Conservation (phyloP, 441 rosid species). For the Arabidopsis hybrid region DNA sequence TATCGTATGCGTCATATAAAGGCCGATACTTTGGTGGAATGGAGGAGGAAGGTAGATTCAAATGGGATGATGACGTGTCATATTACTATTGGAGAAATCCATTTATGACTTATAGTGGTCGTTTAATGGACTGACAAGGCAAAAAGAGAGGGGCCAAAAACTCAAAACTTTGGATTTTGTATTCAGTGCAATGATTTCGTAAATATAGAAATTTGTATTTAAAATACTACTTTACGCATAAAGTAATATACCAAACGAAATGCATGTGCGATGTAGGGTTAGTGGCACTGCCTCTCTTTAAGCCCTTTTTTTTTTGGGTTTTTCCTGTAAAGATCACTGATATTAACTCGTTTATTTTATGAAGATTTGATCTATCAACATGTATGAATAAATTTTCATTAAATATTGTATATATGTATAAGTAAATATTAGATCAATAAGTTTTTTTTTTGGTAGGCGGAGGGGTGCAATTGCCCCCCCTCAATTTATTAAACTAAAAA, state of each 20-base stretch:
- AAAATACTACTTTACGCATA: constrained; percentile 30
- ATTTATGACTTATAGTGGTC: constrained; percentile 30
- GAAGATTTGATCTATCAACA: not conserved
- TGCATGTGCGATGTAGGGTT: constrained; percentile 48
- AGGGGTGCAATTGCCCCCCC: no score
- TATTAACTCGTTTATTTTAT: constrained; percentile 16
- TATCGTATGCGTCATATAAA: constrained; percentile 17
- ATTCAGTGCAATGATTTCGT: constrained; percentile 42
- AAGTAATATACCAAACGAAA: constrained; percentile 41
- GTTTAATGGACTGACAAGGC: constrained; percentile 40
- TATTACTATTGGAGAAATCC: constrained; percentile 19
- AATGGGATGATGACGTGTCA: constrained; percentile 25
- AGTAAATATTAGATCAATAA: no score
- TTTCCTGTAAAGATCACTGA: constrained; percentile 4
- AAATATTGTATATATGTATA: not conserved
- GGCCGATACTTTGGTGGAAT: constrained; percentile 30
- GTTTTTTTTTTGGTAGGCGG: no score
- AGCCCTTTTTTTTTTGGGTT: constrained; percentile 8
- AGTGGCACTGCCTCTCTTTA: constrained; percentile 34
- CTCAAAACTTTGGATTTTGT: constrained; percentile 38
- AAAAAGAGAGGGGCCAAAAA: constrained; percentile 27
- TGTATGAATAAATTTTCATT: not conserved
- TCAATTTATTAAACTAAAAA: no score
- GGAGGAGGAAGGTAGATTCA: constrained; percentile 33
- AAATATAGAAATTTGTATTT: not conserved